These are phyloP conservation scores for Termitomyces heimii DNA, from an alignment of 768 basidiomycete species.

Conservation along the genomic window DNA sequence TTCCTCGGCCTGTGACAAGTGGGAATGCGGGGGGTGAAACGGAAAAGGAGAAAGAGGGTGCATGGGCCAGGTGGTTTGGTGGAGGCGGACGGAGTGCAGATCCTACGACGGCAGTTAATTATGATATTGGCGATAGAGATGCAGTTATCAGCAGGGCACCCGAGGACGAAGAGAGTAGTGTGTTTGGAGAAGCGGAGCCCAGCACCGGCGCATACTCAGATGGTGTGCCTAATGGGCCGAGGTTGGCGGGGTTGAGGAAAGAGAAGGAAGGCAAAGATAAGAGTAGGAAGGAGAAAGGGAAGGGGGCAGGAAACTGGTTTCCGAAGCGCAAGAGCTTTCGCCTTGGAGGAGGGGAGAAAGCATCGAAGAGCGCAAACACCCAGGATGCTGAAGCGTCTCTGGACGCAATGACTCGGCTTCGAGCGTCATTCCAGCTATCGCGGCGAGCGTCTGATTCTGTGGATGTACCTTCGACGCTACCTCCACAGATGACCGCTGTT, in stretches of 20 bases:
- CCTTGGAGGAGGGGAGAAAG: slow-evolving; percentile 29
- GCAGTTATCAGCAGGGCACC: background rate
- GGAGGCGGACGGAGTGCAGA: background rate
- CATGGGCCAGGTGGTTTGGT: slow-evolving; percentile 8
- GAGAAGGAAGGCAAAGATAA: slow-evolving; percentile 19
- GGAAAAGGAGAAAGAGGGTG: slow-evolving; percentile 4
- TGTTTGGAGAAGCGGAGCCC: background rate
- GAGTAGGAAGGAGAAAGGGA: slow-evolving; percentile 26
- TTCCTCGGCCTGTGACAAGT: slow-evolving; percentile 9
- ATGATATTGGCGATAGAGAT: background rate
- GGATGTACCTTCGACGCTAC: background rate
- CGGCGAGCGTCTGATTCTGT: slow-evolving; percentile 10
- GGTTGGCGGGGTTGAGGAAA: background rate
- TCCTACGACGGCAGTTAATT: background rate
- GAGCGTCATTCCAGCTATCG: slow-evolving; percentile 8
- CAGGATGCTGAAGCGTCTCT: background rate
- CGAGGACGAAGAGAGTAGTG: background rate
- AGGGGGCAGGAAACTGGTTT: slow-evolving; percentile 34
- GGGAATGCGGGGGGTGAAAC: background rate
- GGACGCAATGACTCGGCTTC: background rate
- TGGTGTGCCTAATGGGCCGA: background rate
- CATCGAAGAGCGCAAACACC: slow-evolving; percentile 4
- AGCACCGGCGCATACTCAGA: slow-evolving; percentile 16
- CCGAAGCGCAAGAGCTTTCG: slow-evolving; percentile 45
- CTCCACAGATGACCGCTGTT: background rate